Evolutionary conservation across 495 filamentous ascomycete species (phyloP), one percentile per base, ranked within the genome.

Genomic region (Symbiotaphrina buchneri): DNA sequence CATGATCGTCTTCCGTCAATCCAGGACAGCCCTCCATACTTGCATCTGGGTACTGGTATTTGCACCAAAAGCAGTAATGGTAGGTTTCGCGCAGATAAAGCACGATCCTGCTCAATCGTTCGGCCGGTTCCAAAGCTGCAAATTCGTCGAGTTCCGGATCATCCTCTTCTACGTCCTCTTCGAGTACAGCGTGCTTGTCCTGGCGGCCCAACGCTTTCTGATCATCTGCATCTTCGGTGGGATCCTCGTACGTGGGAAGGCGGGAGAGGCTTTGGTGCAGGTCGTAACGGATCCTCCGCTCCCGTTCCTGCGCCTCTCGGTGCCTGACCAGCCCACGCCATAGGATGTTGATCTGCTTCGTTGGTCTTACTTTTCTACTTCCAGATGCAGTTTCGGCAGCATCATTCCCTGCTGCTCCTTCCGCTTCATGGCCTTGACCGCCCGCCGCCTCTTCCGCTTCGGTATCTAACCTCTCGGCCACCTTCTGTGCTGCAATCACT

Each of bases 1-100:
- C 85, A 44, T 94, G 85, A 44, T 92, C 82, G 43, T 94, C 85
- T 53, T 94, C 90, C 3, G 72, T 80, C 10, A 72, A 32, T 0
- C 90, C 90, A 0, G 87, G 84, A 60, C 87, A 97, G 0, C 78
- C 83, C 3, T 87, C 78, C 70, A 94, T 71, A 0, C 39, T 46
- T 29, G 74, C 70, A 32, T 63, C 57, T 1, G 53, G 48, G 43
- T 94, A 95, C 26, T 56, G 52, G 47, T 60, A 75, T 47, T 93
- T 93, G 47, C 87, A 99, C 82, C 83, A 99, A 48, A 93, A 93
- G 55, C 87, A 99, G 47, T 99, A 99, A 24, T 59, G 49, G 41
- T 77, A 61, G 40, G 59, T 64, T 18, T 70, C 55, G 15, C 85
- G 62, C 23, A 99, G 44, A 47, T 75, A 69, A 15, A 49, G 40